Evolutionary conservation across 805 yeast species (phyloP), one percentile per base, ranked within the genome.

Genomic region (Candida schatavii): DNA sequence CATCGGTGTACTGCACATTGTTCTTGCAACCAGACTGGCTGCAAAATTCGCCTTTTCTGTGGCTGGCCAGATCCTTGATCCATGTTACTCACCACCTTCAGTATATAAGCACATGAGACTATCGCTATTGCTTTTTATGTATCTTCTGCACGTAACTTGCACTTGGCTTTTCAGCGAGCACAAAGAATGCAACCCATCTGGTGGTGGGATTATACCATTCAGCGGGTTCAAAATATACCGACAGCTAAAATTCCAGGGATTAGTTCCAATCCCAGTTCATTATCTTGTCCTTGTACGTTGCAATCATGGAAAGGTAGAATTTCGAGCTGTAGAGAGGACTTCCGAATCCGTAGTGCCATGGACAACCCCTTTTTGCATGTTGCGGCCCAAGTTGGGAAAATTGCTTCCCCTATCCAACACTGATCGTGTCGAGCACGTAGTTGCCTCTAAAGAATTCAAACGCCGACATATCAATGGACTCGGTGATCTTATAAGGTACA

Each of bases 181-280:
- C 44, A 63, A 51, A 41, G 49, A 54, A 2, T 72, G 78, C 51
- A 65, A 67, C 42, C 61, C 68, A 13, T 21, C 45, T n/a, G 53
- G 55, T 18, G 27, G n/a, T 15, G 46, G 43, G n/a, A 6, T 47
- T 5, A 39, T 61, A 10, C 70, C 75, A 0, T 82, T 72, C 48
- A 68, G 81, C 0, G 88, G 88, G 0, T 77, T 80, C 49, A 74
- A 75, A 42, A 59, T 81, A 2, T 72, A 73, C 38, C 64, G 82
- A 39, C 70, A 74, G 17, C 74, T 72, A 44, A 64, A 70, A 18
- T 54, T 72, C 19, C 73, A 70, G 35, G 56, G 64, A 23, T 40
- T 62, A 18, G 35, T 58, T 40, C 60, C 71, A 30, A 68, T 72
- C 5, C 48, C 68, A 42, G 53, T 66, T 41, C 78, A 72, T 43